phyloP scores from a whole-genome alignment of 805 yeast genomes.

The Sugiyamaella boreocaroliniensis region DNA sequence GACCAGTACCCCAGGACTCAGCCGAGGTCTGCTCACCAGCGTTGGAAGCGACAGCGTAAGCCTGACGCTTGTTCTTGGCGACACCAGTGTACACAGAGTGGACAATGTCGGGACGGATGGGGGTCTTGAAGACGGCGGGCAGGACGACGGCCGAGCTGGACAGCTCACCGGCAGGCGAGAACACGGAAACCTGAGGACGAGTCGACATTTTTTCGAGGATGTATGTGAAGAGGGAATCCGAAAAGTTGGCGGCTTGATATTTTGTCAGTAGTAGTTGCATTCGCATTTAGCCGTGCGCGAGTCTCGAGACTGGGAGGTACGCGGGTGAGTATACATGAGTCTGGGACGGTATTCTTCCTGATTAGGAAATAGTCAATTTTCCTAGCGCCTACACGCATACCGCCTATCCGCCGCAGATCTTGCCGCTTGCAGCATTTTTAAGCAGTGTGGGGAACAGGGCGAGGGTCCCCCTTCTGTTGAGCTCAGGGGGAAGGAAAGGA shows the following conservation, averaged over 20 bases:
- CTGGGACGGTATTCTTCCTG: background rate
- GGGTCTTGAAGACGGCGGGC: constrained; percentile 99
- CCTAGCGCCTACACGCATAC: too few species aligned
- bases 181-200: constrained; percentile 97
- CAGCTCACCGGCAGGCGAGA: constrained; percentile 81
- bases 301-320: background rate
- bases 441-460: too few species aligned
- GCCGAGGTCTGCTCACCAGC: constrained; percentile 99
- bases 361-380: background rate
- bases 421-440: too few species aligned
- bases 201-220: constrained; percentile 41
- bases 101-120: constrained; percentile 99
- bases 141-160: constrained; percentile 78
- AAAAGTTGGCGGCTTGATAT: constrained; percentile 5
- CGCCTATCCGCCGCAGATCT: too few species aligned
- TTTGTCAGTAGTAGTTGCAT: background rate
- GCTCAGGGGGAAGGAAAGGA: too few species aligned
- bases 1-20: constrained; percentile 99
- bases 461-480: too few species aligned
- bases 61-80: constrained; percentile 99
- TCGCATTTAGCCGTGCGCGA: background rate
- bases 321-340: background rate
- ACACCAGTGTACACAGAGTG: constrained; percentile 98
- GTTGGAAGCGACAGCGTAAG: constrained; percentile 98
- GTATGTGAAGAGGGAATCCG: background rate